Evolutionary conservation across 441 rosid genomes (phyloP), one percentile per base, ranked within the genome.

Genomic region (Capsella rubella): DNA sequence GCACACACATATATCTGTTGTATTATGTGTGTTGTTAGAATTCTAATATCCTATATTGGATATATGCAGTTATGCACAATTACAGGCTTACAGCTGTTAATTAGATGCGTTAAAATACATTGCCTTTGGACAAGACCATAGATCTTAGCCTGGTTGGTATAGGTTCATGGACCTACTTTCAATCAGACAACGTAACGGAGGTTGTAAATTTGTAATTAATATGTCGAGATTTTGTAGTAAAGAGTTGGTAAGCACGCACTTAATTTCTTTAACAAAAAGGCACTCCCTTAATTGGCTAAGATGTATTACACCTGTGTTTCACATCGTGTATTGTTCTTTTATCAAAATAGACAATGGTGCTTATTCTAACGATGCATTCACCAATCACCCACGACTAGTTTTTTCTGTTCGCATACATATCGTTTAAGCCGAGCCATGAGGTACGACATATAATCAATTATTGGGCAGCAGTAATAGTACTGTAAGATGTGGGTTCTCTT

Each of bases 141-240:
- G 8, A 68, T 7, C 49, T 6, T 67, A 34, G 54, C 65, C 53
- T 53, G 52, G 56, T 34, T 75, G 51, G 45, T 69, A 28, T 69
- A 75, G 45, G 35, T 75, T 62, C 59, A 69, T 69, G 79, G 37
- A 62, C 69, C 64, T 75, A 34, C 46, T 60, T 60, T 50, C 31
- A 46, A 52, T 52, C 27, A 3, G 58, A 74, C 10, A 31, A 51
- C 54, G 47, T 54, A 53, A 0, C 43, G 37, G 67, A 53, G 57
- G 64, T 29, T 29, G 4, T 29, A 29, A 29, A 29, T 16, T 39
- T 60, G 42, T 34, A 46, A 7, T 67, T 32, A 67, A 25, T 59
- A 13, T 60, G 63, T 35, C 69, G 27, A 34, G 35, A 43, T 75
- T 67, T 57, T 25, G 16, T 52, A 51, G 16, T 59, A 16, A 51